phyloP scores from a whole-genome alignment of 2,329 filamentous ascomycete species.

The Samsoniella hepiali region DNA sequence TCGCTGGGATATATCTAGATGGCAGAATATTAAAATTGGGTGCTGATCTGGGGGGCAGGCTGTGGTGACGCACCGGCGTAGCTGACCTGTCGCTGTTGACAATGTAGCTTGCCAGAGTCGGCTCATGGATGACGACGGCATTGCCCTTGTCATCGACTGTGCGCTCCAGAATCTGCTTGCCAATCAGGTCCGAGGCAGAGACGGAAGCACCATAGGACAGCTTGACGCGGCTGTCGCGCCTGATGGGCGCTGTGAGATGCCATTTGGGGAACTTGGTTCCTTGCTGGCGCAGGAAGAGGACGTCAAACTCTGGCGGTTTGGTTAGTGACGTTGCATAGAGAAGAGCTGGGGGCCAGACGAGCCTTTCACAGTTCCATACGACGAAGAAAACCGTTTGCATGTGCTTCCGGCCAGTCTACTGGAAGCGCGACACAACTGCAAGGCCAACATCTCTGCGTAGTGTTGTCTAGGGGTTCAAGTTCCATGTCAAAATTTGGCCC shows the following conservation, averaged over 20 bases:
- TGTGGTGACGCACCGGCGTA: conserved; percentile 51
- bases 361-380: conserved; percentile 24
- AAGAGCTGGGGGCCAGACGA: not conserved
- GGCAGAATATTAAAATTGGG: not conserved
- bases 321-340: conserved; percentile 5
- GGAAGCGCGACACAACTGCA: not conserved
- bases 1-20: conserved; percentile 63
- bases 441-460: not conserved
- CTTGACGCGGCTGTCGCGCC: conserved; percentile 30
- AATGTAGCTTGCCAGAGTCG: conserved; percentile 72
- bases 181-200: conserved; percentile 58
- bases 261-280: conserved; percentile 35
- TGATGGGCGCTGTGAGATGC: conserved; percentile 38
- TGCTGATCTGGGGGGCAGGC: no score
- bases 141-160: conserved; percentile 50
- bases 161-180: conserved; percentile 56
- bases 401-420: not conserved
- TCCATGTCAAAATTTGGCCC: not conserved
- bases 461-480: not conserved
- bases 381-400: conserved; percentile 1
- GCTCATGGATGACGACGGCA: conserved; percentile 57
- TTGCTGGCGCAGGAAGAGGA: conserved; percentile 40
- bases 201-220: conserved; percentile 47
- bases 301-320: conserved; percentile 35
- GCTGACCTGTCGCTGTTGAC: conserved; percentile 64